Evolutionary conservation across 306 rosid species (phyloP), one percentile per base, ranked within the genome.

Genomic region (Sophora flavescens): DNA sequence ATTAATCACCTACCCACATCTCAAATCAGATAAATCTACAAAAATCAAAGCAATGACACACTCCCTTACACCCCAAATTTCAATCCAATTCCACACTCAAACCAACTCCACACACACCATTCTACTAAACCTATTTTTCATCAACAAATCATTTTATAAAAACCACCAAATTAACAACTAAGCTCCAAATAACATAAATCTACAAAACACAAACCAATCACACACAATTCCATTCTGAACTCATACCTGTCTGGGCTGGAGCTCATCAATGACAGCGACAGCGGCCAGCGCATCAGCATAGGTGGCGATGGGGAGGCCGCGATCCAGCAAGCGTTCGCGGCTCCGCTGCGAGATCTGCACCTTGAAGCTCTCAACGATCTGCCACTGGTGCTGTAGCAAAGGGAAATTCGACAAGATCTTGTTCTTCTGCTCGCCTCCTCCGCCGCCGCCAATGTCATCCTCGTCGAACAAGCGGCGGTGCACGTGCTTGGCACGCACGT

Each of bases 331-430:
- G 33, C 96, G 87, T 32, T 95, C 99, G 3, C 97, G 87, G 60
- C 96, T 87, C 17, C 97, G 90, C 90, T 91, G 99, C 0, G 99
- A 95, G 91, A 95, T 95, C 92, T 95, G 99, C 28, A 82, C 69
- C 64, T 87, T 89, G 84, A 95, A 91, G 85, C 95, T 91, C 82
- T 95, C 97, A 6, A 95, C 99, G 33, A 95, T 92, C 89, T 95
- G 99, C 97, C 97, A 95, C 56, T 95, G 99, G 53, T 92, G 99
- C 86, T 95, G 97, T 1, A 95, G 99, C 44, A 95, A 82, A 14
- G 97, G 91, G 56, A 91, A 93, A 68, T 86, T 90, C 26, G 96
- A 81, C 81, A 91, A 83, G 62, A 92, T 76, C 80, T 77, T 82
- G 22, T 17, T 73, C 74, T 73, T 87, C 45, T 77, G 79, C 32